phyloP scores from a whole-genome alignment of 2,329 filamentous ascomycete species.

The Aspergillus novoparasiticus region DNA sequence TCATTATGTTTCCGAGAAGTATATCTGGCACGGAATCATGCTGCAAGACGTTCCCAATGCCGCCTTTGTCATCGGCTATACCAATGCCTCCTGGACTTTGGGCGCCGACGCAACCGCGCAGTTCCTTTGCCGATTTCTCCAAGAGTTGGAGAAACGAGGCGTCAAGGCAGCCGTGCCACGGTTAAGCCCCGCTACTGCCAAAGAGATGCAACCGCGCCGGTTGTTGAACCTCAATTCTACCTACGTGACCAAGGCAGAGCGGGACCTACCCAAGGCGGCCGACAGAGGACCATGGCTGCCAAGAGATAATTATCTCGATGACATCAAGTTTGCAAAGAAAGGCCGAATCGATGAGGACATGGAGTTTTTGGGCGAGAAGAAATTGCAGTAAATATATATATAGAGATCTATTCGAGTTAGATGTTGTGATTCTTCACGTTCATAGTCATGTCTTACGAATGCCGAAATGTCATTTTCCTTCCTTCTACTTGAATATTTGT shows the following conservation, averaged over 20 bases:
- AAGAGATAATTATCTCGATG: constrained; percentile 41
- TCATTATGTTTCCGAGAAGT: constrained; percentile 37
- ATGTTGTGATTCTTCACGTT: neutral
- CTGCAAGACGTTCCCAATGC: constrained; percentile 49
- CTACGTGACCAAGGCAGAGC: constrained; percentile 40
- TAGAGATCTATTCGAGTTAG: neutral
- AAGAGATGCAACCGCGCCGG: constrained; percentile 29
- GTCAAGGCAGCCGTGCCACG: constrained; percentile 32
- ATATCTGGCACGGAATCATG: constrained; percentile 48
- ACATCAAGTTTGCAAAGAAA: constrained; percentile 42
- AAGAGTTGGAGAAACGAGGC: constrained; percentile 32
- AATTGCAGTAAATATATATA: constrained; percentile 6
- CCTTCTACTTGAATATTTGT: too few species aligned
- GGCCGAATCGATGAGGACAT: constrained; percentile 39
- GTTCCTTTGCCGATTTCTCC: constrained; percentile 41
- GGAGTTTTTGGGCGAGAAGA: constrained; percentile 27
- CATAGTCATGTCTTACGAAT: neutral
- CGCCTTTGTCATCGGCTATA: constrained; percentile 46
- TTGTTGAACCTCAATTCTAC: constrained; percentile 45
- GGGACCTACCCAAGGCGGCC: constrained; percentile 40
- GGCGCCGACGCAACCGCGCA: constrained; percentile 48
- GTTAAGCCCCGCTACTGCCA: constrained; percentile 19
- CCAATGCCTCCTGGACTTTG: constrained; percentile 49
- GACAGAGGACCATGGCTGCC: constrained; percentile 45
- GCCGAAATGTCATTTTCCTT: neutral